Evolutionary conservation across 768 basidiomycete genomes (phyloP).

Genomic region (Mycena sanguinolenta): DNA sequence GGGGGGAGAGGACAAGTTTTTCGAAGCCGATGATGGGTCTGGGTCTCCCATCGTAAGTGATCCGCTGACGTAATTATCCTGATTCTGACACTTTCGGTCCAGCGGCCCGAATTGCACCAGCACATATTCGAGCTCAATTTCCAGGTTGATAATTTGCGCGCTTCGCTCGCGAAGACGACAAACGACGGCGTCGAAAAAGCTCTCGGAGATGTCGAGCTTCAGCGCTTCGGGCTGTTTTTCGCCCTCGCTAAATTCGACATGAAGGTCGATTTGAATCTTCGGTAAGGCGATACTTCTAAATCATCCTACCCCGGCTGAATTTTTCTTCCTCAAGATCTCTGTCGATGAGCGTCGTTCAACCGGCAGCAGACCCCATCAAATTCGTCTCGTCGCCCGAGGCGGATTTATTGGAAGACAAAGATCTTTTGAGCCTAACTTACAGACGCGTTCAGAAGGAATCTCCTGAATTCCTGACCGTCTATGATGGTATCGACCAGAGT

Average conservation of each 20-base stretch:
- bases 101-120: conserved; percentile 64
- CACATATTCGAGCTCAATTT: conserved; percentile 88
- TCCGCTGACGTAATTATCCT: conserved; percentile 2
- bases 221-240: conserved; percentile 83
- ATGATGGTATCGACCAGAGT: conserved; percentile 90
- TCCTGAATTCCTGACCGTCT: conserved; percentile 83
- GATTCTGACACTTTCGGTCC: conserved; percentile 11
- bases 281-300: conserved; percentile 54
- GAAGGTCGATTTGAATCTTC: conserved; percentile 85
- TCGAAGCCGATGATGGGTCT: conserved; percentile 77
- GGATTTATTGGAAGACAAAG: conserved; percentile 58
- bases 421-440: conserved; percentile 87
- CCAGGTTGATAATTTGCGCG: conserved; percentile 85
- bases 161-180: conserved; percentile 80
- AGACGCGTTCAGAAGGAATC: conserved; percentile 84
- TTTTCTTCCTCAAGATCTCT: conserved; percentile 66
- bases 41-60: conserved; percentile 65
- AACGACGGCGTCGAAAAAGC: conserved; percentile 74
- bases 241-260: conserved; percentile 87
- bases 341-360: conserved; percentile 79
- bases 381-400: conserved; percentile 75
- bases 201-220: conserved; percentile 84
- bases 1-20: conserved; percentile 72
- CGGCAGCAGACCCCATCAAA: conserved; percentile 63
- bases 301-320: conserved; percentile 26